Conservation (phyloP, 331 rosid species). For the Spiraea crenata region DNA sequence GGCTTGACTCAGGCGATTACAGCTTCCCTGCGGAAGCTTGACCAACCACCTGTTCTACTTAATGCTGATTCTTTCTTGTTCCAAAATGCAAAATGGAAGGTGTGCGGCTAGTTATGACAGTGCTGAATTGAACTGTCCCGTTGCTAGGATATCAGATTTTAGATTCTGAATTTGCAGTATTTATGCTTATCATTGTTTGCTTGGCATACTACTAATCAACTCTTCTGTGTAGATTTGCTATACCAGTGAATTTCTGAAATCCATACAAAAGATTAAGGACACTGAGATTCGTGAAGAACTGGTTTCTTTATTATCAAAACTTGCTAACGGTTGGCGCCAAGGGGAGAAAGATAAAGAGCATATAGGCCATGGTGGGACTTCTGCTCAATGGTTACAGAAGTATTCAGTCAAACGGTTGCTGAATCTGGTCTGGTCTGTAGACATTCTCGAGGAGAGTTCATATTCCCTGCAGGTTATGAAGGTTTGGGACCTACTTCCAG, state of each 20-base stretch:
- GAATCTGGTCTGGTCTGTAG: conserved; percentile 43
- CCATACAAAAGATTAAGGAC: conserved; percentile 29
- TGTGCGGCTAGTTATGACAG: not conserved
- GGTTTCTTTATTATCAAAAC: conserved; percentile 38
- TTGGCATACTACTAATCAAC: not conserved
- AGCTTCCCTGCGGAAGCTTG: conserved; percentile 34
- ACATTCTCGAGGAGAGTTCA: conserved; percentile 36
- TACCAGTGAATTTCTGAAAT: conserved; percentile 17
- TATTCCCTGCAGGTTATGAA: conserved; percentile 34
- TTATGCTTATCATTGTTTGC: not conserved
- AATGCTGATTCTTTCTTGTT: conserved; percentile 34
- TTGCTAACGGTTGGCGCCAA: conserved; percentile 46
- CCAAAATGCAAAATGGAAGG: conserved; percentile 47
- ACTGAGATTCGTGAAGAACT: conserved; percentile 27
- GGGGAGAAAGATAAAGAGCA: conserved; percentile 10
- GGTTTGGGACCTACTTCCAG: conserved; percentile 44
- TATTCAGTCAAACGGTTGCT: conserved; percentile 30
- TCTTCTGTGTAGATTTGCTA: conserved; percentile 11
- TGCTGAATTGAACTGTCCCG: conserved; percentile 29
- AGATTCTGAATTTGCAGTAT: not conserved
- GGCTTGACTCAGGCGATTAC: conserved; percentile 28
- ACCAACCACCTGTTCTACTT: conserved; percentile 30
- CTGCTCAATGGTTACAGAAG: conserved; percentile 30
- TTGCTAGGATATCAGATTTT: too few relatives aligned
- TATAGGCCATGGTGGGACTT: conserved; percentile 6